These are phyloP conservation scores for Lactarius hatsudake DNA, from an alignment of 768 basidiomycete genomes.

Conservation along the genomic window DNA sequence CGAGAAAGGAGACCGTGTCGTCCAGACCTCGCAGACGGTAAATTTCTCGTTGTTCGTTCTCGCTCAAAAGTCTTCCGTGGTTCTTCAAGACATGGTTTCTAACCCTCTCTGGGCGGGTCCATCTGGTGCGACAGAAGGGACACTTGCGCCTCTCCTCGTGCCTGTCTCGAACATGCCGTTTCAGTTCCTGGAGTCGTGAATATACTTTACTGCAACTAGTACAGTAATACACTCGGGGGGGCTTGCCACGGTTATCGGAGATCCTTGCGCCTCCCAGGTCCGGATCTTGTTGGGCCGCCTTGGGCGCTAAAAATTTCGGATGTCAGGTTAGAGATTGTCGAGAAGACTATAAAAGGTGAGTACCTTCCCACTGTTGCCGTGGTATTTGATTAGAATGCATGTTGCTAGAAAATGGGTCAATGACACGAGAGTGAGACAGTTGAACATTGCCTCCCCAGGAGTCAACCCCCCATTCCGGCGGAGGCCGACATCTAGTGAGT, in stretches of 20 bases:
- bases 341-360: not conserved
- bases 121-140: conserved; percentile 1
- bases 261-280: not conserved
- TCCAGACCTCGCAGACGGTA: not conserved
- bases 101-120: conserved; percentile 4
- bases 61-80: not conserved
- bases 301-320: not conserved
- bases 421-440: not conserved
- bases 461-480: not conserved
- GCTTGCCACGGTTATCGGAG: not conserved
- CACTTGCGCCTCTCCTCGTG: not conserved
- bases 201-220: not conserved
- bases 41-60: not conserved
- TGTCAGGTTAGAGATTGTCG: not conserved
- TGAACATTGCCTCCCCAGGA: not conserved
- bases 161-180: not conserved
- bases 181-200: conserved; percentile 2
- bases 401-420: not conserved
- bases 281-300: not conserved
- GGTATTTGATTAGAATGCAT: not conserved
- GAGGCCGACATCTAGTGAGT: not conserved
- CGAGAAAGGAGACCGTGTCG: conserved; percentile 3
- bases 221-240: not conserved
- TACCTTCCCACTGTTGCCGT: not conserved
- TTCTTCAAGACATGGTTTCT: not conserved